These are phyloP conservation scores for Talaromyces atroroseus DNA, from an alignment of 2,329 filamentous ascomycete genomes.

Conservation along the genomic window DNA sequence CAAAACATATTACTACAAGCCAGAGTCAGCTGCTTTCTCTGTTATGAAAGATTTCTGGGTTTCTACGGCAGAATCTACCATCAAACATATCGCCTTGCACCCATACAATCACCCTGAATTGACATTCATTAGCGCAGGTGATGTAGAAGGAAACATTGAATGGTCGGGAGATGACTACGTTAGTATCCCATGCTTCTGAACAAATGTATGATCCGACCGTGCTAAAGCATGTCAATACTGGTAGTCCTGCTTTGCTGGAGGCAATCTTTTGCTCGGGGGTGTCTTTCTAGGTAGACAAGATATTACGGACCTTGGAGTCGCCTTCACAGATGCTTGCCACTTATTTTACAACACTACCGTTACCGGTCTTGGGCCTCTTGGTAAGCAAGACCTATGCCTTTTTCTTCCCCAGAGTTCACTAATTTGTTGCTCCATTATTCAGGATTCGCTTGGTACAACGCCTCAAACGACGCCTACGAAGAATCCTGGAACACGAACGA, in stretches of 20 bases:
- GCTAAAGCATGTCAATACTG: background rate
- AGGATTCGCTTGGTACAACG: conserved; percentile 18
- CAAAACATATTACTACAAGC: conserved; percentile 21
- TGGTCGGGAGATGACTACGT: conserved; percentile 22
- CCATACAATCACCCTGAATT: conserved; percentile 18
- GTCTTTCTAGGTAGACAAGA: conserved; percentile 20
- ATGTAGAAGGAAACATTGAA: conserved; percentile 18
- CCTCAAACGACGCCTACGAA: conserved; percentile 16
- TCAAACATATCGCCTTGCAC: conserved; percentile 17
- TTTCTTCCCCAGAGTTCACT: background rate
- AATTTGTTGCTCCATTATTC: background rate
- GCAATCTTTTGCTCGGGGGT: conserved; percentile 20
- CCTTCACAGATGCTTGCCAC: conserved; percentile 25
- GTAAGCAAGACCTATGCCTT: background rate
- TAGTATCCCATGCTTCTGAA: background rate
- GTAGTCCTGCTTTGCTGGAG: conserved; percentile 21
- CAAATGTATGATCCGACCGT: background rate
- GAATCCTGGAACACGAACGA: conserved; percentile 13
- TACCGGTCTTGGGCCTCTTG: conserved; percentile 16
- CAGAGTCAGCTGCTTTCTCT: conserved; percentile 8
- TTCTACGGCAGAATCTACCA: conserved; percentile 17
- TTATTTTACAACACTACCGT: conserved; percentile 25
- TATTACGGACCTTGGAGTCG: conserved; percentile 23
- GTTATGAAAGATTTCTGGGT: conserved; percentile 20
- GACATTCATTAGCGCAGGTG: conserved; percentile 19